Evolutionary conservation across 345 rosid genomes (phyloP).

Genomic region (Boechera divaricarpa): DNA sequence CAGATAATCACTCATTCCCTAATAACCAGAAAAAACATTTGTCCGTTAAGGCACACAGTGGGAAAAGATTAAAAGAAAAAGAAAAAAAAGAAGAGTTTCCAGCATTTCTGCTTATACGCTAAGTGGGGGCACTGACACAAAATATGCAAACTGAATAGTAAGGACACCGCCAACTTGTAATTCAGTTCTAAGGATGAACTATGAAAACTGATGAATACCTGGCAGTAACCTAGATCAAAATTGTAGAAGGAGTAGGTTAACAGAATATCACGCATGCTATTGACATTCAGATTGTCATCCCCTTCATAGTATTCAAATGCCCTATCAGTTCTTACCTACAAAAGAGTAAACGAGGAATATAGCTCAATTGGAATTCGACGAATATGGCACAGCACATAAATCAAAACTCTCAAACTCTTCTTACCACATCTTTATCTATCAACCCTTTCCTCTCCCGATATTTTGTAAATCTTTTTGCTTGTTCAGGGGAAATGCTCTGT

Average conservation of each 20-base stretch:
- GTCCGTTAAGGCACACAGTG: slow-evolving; percentile 10
- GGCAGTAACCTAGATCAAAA: slow-evolving; percentile 98
- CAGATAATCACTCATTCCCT: slow-evolving; percentile 98
- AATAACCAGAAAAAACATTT: slow-evolving; percentile 35
- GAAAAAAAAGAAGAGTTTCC: slow-evolving; percentile 14
- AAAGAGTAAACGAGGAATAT: slow-evolving; percentile 12
- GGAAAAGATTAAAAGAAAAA: background rate
- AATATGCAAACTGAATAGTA: slow-evolving; percentile 7
- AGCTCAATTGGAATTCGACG: slow-evolving; percentile 8
- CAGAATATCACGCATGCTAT: slow-evolving; percentile 78
- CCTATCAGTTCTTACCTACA: slow-evolving; percentile 98
- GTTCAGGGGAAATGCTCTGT: slow-evolving; percentile 91
- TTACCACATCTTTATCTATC: slow-evolving; percentile 96
- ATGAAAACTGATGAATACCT: slow-evolving; percentile 56
- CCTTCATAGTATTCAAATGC: slow-evolving; percentile 77
- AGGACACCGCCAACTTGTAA: slow-evolving; percentile 29
- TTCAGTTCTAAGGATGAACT: slow-evolving; percentile 9
- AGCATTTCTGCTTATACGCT: slow-evolving; percentile 3
- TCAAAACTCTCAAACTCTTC: slow-evolving; percentile 33
- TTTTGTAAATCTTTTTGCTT: slow-evolving; percentile 92
- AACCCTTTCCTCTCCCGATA: slow-evolving; percentile 94
- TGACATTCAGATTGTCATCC: slow-evolving; percentile 88
- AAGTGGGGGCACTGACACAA: background rate
- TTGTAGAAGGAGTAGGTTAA: slow-evolving; percentile 94
- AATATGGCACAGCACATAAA: slow-evolving; percentile 1